Percentiles rank a stretch among this genome's conserved stretches.
phyloP scores from a whole-genome alignment of 257 asterid genomes.

The Cynanchum wilfordii region DNA sequence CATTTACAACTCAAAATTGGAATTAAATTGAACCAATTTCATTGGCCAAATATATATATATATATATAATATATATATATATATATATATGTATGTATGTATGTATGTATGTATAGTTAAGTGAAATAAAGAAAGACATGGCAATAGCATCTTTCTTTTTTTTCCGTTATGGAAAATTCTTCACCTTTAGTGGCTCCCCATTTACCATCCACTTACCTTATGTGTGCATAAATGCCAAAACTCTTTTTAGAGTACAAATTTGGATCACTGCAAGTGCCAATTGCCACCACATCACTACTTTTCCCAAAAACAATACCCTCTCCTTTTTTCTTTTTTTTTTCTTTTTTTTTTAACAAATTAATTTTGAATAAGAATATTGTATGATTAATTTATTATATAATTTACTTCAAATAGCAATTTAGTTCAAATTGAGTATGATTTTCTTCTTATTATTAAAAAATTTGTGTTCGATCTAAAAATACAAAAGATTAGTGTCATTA shows the following conservation, averaged over 20 bases:
- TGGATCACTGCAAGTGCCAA: slow-evolving; percentile 1
- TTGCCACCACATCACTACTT: background rate
- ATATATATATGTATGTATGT: background rate
- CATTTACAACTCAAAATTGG: no score
- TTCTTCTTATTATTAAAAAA: no score
- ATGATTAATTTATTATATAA: no score
- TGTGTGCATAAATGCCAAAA: slow-evolving; percentile 8
- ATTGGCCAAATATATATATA: no score
- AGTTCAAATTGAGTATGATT: no score
- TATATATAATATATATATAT: background rate
- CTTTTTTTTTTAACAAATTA: no score
- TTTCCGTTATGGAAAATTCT: background rate
- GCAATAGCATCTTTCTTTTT: slow-evolving; percentile 6
- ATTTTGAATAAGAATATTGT: no score
- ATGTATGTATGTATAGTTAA: background rate
- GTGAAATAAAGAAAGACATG: background rate
- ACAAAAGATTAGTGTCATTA: no score
- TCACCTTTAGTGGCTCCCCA: slow-evolving; percentile 3
- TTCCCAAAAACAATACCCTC: background rate
- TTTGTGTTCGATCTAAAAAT: no score
- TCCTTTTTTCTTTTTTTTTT: no score
- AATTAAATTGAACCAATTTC: no score
- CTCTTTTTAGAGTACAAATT: background rate
- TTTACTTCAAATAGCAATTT: no score
- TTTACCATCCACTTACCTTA: slow-evolving; percentile 6